These are phyloP conservation scores for Fusarium sp. DNA, from an alignment of 2,329 filamentous ascomycete species.

Conservation along the genomic window DNA sequence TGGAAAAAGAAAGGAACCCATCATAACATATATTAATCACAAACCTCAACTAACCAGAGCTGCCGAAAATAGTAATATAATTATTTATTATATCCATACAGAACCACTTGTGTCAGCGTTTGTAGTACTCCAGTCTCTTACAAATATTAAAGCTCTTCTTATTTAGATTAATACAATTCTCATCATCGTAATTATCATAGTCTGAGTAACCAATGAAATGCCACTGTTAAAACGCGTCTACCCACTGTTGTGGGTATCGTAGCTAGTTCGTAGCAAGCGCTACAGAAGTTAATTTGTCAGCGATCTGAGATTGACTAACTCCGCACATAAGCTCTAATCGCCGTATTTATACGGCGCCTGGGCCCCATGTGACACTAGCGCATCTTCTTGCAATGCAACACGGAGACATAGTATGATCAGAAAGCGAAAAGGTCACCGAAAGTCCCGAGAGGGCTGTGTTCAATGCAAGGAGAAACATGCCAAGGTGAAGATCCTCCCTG, in stretches of 20 bases:
- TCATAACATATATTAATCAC: too few relatives aligned
- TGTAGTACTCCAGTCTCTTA: too few relatives aligned
- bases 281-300: neutral
- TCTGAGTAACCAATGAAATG: too few relatives aligned
- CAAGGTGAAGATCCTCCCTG: neutral
- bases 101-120: too few relatives aligned
- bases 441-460: neutral
- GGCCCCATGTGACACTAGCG: neutral
- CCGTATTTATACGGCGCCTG: neutral
- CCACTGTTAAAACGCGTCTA: too few relatives aligned
- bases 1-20: too few relatives aligned
- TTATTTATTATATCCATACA: too few relatives aligned
- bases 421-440: neutral
- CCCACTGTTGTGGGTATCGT: neutral
- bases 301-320: neutral
- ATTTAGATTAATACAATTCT: too few relatives aligned
- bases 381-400: fast-evolving
- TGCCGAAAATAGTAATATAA: too few relatives aligned
- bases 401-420: neutral
- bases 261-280: neutral
- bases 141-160: too few relatives aligned
- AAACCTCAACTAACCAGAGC: too few relatives aligned
- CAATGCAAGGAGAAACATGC: neutral
- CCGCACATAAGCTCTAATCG: neutral
- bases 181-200: too few relatives aligned